Conservation (phyloP, 495 filamentous ascomycete species). For the Xylaria acuta region DNA sequence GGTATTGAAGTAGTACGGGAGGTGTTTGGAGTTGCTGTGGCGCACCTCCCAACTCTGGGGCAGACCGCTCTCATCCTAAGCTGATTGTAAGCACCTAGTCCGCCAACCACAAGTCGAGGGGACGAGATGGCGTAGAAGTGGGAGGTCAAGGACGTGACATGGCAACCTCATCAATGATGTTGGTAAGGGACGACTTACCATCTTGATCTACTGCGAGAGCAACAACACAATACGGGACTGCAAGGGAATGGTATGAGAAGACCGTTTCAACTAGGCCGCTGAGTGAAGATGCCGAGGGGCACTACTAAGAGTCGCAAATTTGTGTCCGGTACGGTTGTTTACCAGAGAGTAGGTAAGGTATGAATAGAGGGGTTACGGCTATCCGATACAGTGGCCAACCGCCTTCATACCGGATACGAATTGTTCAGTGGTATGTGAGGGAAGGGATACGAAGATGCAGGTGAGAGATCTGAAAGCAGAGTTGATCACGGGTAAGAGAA, state of each 20-base stretch:
- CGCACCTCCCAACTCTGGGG: constrained; percentile 91
- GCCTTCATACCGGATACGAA: background rate
- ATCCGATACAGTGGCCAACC: background rate
- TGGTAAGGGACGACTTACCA: constrained; percentile 1
- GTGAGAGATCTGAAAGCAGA: background rate
- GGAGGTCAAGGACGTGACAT: background rate
- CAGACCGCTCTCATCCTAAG: constrained; percentile 75
- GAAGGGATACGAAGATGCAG: background rate
- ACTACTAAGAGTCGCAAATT: constrained; percentile 8
- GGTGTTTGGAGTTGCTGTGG: constrained; percentile 94
- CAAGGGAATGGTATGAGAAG: background rate
- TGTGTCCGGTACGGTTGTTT: background rate
- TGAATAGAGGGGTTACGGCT: background rate
- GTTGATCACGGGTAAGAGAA: background rate
- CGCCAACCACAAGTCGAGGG: background rate
- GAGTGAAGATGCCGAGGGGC: constrained; percentile 1
- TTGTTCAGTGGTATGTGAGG: background rate
- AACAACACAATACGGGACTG: background rate
- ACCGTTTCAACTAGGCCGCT: background rate
- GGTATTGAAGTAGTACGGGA: constrained; percentile 97
- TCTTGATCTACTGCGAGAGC: constrained; percentile 4
- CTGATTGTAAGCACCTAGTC: constrained; percentile 7
- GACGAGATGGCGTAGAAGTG: background rate
- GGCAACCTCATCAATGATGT: background rate
- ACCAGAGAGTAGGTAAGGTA: background rate